Evolutionary conservation across 2,329 filamentous ascomycete species (phyloP).

Genomic region (Fusarium chlamydosporum): DNA sequence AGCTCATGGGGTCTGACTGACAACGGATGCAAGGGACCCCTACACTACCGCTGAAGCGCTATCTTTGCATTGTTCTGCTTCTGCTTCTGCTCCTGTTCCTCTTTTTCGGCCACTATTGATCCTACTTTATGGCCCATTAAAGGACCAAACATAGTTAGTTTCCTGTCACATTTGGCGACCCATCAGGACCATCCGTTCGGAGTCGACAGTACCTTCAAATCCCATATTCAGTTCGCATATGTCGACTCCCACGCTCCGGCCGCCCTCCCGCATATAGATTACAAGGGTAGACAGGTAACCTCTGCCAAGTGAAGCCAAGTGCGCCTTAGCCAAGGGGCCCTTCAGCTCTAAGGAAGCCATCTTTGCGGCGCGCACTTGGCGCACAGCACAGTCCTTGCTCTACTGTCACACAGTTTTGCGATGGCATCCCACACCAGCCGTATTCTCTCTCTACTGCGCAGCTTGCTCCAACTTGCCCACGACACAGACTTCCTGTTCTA

Average conservation of each 20-base stretch:
- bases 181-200: slow-evolving; percentile 7
- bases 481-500: slow-evolving; percentile 13
- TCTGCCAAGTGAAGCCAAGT: slow-evolving; percentile 41
- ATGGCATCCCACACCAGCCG: slow-evolving; percentile 46
- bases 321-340: slow-evolving; percentile 35
- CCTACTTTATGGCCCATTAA: not conserved
- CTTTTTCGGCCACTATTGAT: not conserved
- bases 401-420: slow-evolving; percentile 44
- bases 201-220: slow-evolving; percentile 2
- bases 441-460: slow-evolving; percentile 28
- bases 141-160: not conserved
- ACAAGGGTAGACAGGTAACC: slow-evolving; percentile 33
- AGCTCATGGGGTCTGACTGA: slow-evolving; percentile 11
- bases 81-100: not conserved
- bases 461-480: slow-evolving; percentile 40
- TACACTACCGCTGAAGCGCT: slow-evolving; percentile 10
- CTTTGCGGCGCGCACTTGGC: slow-evolving; percentile 41
- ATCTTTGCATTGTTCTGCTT: slow-evolving; percentile 3
- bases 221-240: slow-evolving; percentile 23
- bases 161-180: not conserved
- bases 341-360: slow-evolving; percentile 36
- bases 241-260: slow-evolving; percentile 33
- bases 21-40: slow-evolving; percentile 15
- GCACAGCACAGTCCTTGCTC: slow-evolving; percentile 41
- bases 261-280: slow-evolving; percentile 23